Percentiles rank a stretch among this genome's conserved stretches.
Evolutionary conservation across 148 eudicot genomes (phyloP).

Genomic region (Amaranthus palmeri): DNA sequence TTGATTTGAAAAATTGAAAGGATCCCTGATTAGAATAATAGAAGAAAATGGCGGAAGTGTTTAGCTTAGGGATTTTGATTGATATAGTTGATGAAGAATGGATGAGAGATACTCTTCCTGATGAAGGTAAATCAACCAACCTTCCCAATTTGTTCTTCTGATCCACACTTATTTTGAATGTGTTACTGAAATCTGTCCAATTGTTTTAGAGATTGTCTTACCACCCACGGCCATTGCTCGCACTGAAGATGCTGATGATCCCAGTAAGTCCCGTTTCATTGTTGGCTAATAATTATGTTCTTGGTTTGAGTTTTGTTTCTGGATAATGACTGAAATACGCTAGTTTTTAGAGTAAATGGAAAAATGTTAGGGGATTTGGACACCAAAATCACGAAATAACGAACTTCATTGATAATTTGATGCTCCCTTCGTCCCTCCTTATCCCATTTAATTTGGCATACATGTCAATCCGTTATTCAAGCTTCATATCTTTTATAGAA

Average conservation of each 20-base stretch:
- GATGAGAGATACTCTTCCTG: slow-evolving; percentile 89
- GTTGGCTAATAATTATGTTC: too few species aligned
- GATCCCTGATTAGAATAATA: background rate
- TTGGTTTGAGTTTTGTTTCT: too few species aligned
- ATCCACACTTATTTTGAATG: background rate
- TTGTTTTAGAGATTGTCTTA: slow-evolving; percentile 51
- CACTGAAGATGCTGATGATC: slow-evolving; percentile 69
- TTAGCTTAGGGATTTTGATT: slow-evolving; percentile 66
- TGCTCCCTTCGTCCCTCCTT: too few species aligned
- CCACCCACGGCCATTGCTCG: slow-evolving; percentile 56
- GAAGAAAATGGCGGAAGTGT: slow-evolving; percentile 42
- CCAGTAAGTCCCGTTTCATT: slow-evolving; percentile 44
- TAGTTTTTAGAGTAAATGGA: too few species aligned
- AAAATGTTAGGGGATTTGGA: too few species aligned
- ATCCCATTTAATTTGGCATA: too few species aligned
- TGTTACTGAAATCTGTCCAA: background rate
- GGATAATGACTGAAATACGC: too few species aligned
- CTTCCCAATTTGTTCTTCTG: background rate
- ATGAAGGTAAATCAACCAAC: slow-evolving; percentile 44
- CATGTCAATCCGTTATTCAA: too few species aligned
- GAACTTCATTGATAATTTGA: too few species aligned
- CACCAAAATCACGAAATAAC: too few species aligned
- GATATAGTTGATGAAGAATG: slow-evolving; percentile 90
- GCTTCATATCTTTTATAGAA: too few species aligned
- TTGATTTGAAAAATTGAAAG: too few species aligned